Percentiles rank a stretch among this genome's conserved stretches.
phyloP scores from a whole-genome alignment of 306 rosid genomes.

The Vigna mungo region DNA sequence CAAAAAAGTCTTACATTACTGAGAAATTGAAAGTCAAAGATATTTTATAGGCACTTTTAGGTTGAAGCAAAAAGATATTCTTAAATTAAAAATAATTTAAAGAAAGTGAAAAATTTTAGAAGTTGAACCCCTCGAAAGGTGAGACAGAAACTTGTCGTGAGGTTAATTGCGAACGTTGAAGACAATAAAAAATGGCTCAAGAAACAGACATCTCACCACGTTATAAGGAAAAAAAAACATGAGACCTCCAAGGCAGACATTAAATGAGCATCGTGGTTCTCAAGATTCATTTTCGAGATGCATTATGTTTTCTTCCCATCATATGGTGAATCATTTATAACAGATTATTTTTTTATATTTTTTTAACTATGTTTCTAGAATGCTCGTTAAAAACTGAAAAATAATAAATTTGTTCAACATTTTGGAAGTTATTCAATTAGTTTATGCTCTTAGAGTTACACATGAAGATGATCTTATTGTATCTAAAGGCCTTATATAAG shows the following conservation, averaged over 20 bases:
- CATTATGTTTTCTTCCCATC: slow-evolving; percentile 40
- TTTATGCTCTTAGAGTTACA: too few relatives aligned
- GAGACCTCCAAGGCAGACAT: slow-evolving; percentile 66
- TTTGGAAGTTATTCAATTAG: too few relatives aligned
- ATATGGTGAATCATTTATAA: not conserved
- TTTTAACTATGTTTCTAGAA: not conserved
- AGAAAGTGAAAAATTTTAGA: not conserved
- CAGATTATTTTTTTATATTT: not conserved
- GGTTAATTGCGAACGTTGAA: slow-evolving; percentile 50
- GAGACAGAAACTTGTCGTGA: slow-evolving; percentile 43
- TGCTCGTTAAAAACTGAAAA: not conserved
- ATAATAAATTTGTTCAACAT: too few relatives aligned
- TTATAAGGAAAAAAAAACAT: slow-evolving; percentile 66
- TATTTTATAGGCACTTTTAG: too few relatives aligned
- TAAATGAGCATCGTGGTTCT: slow-evolving; percentile 69
- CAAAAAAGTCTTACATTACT: too few relatives aligned
- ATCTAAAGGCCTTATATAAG: too few relatives aligned
- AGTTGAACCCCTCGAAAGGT: slow-evolving; percentile 47
- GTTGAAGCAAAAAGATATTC: not conserved
- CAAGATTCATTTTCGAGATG: slow-evolving; percentile 75
- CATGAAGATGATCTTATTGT: too few relatives aligned
- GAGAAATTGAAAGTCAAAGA: not conserved
- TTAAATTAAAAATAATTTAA: not conserved
- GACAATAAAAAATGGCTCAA: slow-evolving; percentile 51
- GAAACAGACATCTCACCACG: slow-evolving; percentile 89